A percentile compares a stretch with the other conserved stretches of the same genome.
These are phyloP conservation scores for Theobroma cacao DNA, from an alignment of 345 rosid species.

Conservation along the genomic window DNA sequence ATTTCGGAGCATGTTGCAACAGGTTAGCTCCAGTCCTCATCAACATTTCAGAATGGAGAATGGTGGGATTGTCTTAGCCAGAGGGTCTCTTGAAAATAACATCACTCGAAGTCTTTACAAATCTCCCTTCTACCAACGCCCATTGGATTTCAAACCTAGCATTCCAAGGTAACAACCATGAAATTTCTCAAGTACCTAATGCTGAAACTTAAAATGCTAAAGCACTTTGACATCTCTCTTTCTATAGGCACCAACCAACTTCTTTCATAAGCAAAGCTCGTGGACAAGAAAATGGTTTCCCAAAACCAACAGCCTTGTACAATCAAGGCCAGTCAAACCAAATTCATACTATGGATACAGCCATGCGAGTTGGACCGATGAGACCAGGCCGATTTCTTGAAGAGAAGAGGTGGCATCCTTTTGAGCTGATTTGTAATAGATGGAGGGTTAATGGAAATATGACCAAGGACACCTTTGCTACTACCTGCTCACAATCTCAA, in stretches of 20 bases:
- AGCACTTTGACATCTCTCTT: background rate
- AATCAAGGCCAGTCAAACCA: constrained; percentile 14
- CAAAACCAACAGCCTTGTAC: background rate
- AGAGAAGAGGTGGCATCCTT: constrained; percentile 44
- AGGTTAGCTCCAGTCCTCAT: constrained; percentile 23
- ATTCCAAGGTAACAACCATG: constrained; percentile 26
- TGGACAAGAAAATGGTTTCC: constrained; percentile 9
- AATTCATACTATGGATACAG: constrained; percentile 22
- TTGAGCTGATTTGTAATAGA: constrained; percentile 24
- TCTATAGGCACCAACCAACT: constrained; percentile 17
- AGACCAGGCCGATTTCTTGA: constrained; percentile 36
- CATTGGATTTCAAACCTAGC: constrained; percentile 17
- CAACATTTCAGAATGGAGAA: constrained; percentile 42
- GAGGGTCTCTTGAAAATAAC: constrained; percentile 14
- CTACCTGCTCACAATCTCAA: constrained; percentile 6
- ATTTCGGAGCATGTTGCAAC: constrained; percentile 16
- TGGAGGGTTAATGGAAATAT: constrained; percentile 21
- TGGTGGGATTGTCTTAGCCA: constrained; percentile 34
- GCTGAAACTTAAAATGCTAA: background rate
- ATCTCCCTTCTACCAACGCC: constrained; percentile 18
- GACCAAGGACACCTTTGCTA: background rate
- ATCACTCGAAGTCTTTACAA: constrained; percentile 15
- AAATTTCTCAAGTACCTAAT: background rate
- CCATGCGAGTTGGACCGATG: constrained; percentile 23
- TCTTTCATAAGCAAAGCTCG: constrained; percentile 16